Percentiles rank a stretch among this genome's conserved stretches.
Evolutionary conservation across 164 flowering plant species (phyloP).

Genomic region (Umbellularia californica): DNA sequence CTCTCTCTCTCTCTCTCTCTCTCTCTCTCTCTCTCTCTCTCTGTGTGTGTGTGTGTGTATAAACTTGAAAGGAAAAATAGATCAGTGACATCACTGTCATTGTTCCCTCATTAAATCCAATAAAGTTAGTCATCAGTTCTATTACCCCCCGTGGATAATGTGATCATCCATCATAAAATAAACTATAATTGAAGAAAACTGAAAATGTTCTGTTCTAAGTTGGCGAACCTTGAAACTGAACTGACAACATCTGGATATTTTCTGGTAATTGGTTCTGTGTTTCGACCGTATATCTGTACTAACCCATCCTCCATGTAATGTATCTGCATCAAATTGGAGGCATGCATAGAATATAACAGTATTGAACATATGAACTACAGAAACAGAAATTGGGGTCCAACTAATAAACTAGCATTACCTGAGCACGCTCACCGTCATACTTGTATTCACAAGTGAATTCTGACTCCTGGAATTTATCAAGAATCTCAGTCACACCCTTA

Average conservation of each 20-base stretch:
- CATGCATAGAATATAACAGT: slow-evolving; percentile 8
- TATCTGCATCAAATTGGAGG: slow-evolving; percentile 42
- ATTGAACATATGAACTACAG: neutral
- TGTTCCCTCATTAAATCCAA: no score
- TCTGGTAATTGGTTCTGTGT: slow-evolving; percentile 90
- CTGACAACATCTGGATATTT: slow-evolving; percentile 89
- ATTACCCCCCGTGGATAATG: no score
- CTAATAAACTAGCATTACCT: slow-evolving; percentile 40
- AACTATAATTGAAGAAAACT: neutral
- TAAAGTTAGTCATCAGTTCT: no score
- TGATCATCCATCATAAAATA: no score
- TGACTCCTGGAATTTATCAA: slow-evolving; percentile 83
- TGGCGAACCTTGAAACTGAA: slow-evolving; percentile 56
- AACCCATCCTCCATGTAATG: slow-evolving; percentile 84
- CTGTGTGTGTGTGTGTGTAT: no score
- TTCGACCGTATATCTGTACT: slow-evolving; percentile 95
- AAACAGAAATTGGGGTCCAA: neutral
- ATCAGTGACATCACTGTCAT: no score
- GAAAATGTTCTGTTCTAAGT: neutral
- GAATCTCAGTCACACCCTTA: slow-evolving; percentile 83
- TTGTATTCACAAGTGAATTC: slow-evolving; percentile 96
- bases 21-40: no score
- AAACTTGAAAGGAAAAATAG: no score
- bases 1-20: no score
- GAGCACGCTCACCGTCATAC: slow-evolving; percentile 99